Base-by-base conservation (phyloP, 164 flowering plant species). In the Cinnamomum micranthum region DNA sequence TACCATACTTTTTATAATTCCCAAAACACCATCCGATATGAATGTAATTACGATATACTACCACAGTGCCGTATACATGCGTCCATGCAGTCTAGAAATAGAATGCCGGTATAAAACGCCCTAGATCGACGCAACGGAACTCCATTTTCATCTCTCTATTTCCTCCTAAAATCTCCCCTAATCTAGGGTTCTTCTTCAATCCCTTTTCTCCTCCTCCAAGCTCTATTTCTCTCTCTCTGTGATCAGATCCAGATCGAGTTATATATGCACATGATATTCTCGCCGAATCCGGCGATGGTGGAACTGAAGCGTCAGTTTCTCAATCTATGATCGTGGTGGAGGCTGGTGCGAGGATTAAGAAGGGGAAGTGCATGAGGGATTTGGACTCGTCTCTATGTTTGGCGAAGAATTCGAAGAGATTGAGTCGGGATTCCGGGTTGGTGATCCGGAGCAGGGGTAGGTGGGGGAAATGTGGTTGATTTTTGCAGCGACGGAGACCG, bases 401-500 rank as follows among this genome's bases (percentile, higher is more conserved):
- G 14, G 82, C 59, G 75, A 75, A 79, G 84, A 81, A 78, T 52
- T 86, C 60, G 24, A 80, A 81, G 78, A 76, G 83, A 77, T 65
- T 76, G 59, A 81, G 83, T 80, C 80, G 87, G 82, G 91, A 92
- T 77, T 88, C 74, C 74, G 86, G 84, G 12, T 80, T 92, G 75
- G 88, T 87, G 70, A 89, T 90, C 20, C 75, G 91, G 79, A 88
- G 93, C 81, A 86, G 93, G 73, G 93, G 92, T 69, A 80, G 92
- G 64, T 91, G 97, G 92, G 97, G 93, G 69, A 88, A 88, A 87
- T 91, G 97, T 77, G 94, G 97, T 71, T 92, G 83, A 89, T 71
- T 80, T 71, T 20, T 11, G 52, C 12, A 20, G 19, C 20, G 73
- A 27, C 23, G 41, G 19, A 0, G 9, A 28, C 22, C 5, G 63